Base-by-base conservation (phyloP, 495 filamentous ascomycete genomes). In the Monascus purpureus region DNA sequence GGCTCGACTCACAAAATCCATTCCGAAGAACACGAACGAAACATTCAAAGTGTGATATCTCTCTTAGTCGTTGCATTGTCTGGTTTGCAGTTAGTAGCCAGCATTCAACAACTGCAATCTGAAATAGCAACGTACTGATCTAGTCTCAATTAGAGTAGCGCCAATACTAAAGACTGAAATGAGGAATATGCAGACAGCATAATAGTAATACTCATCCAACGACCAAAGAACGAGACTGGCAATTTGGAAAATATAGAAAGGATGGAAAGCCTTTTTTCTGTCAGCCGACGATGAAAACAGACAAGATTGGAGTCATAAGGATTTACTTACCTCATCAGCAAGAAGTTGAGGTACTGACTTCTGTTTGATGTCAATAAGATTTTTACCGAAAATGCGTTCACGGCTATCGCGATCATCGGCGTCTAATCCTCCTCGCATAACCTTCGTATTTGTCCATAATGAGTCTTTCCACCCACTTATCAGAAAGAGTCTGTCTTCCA, bases 221-320 rank as follows among this genome's bases (percentile, higher is more conserved):
- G 87, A 93, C 92, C 92, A 99, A 3, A 99, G 75, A 28, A 90
- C 52, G 34, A 99, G 61, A 61, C 92, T 96, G 19, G 84, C 87
- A 45, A 99, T 75, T 50, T 99, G 92, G 55, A 99, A 99, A 22
- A 95, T 77, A 47, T 96, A 99, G 58, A 99, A 96, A 2, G 92
- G 92, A 47, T 96, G 90, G 49, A 99, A 84, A 3, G 80, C 84
- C 79, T 90, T 13, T 16, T 5, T 13, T 32, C n/a, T 20, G 36
- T 55, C 6, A 59, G 48, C 28, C 37, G 28, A 25, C 16, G 1
- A 16, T 40, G n/a, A n/a, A n/a, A n/a, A n/a, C n/a, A n/a, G n/a
- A 9, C 11, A 6, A 25, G 31, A n/a, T 17, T 13, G 29, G 13
- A 22, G 17, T 17, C 25, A 28, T 29, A 13, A 13, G 24, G n/a